Evolutionary conservation across 495 filamentous ascomycete genomes (phyloP).

Genomic region (Penicillium goetzii): DNA sequence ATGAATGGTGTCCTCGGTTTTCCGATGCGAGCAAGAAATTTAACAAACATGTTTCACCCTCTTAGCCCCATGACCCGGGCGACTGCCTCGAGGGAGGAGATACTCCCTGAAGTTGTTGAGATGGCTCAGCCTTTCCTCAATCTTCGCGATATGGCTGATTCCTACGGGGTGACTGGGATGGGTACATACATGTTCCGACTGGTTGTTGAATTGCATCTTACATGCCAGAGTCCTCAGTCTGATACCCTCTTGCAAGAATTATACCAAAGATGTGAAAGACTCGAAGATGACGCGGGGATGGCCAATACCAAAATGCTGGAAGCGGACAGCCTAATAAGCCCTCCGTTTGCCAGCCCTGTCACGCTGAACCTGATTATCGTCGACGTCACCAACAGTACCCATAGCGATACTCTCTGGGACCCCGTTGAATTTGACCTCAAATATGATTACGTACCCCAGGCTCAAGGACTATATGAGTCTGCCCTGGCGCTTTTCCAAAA

Average conservation of each 20-base stretch:
- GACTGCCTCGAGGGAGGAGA: not conserved
- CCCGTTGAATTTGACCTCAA: slow-evolving; percentile 21
- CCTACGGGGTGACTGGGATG: slow-evolving; percentile 10
- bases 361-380: slow-evolving; percentile 27
- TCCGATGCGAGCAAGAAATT: slow-evolving; percentile 1
- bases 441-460: slow-evolving; percentile 19
- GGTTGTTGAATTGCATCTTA: slow-evolving; percentile 25
- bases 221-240: slow-evolving; percentile 18
- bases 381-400: slow-evolving; percentile 6
- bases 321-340: slow-evolving; percentile 27
- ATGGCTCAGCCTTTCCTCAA: not conserved
- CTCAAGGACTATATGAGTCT: slow-evolving; percentile 16
- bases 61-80: slow-evolving; percentile 5
- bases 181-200: slow-evolving; percentile 22
- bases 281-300: slow-evolving; percentile 27
- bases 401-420: slow-evolving; percentile 28
- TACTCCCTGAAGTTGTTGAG: not conserved
- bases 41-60: slow-evolving; percentile 15
- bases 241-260: slow-evolving; percentile 15
- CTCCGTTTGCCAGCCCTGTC: slow-evolving; percentile 30
- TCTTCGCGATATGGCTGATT: slow-evolving; percentile 22
- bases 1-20: slow-evolving; percentile 6
- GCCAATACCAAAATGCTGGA: slow-evolving; percentile 29
- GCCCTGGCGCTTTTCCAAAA: slow-evolving; percentile 23
- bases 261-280: slow-evolving; percentile 17